A percentile compares a stretch with the other conserved stretches of the same genome.
Conservation (phyloP, 2,329 filamentous ascomycete species). For the Clathrospora elynae region DNA sequence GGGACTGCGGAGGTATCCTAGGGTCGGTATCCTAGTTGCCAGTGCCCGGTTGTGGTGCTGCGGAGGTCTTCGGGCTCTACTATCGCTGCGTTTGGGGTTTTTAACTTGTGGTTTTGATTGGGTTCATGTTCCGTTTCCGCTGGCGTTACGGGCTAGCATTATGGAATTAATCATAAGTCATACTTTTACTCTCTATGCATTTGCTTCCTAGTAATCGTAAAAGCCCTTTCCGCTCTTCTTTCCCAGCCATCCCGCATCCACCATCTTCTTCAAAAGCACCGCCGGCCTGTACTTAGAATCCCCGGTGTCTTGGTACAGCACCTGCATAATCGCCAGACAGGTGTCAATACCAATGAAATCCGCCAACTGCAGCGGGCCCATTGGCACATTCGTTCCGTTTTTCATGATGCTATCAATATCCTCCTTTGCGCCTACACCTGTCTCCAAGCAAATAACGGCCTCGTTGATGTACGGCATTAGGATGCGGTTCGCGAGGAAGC, state of each 20-base stretch:
- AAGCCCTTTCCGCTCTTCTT: slow-evolving; percentile 98
- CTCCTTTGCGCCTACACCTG: slow-evolving; percentile 83
- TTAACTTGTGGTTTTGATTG: too few species aligned
- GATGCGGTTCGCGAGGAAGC: slow-evolving; percentile 95
- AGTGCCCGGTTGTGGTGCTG: too few species aligned
- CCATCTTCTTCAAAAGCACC: slow-evolving; percentile 89
- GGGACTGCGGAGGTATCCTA: too few species aligned
- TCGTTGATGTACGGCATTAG: slow-evolving; percentile 99
- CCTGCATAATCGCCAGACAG: slow-evolving; percentile 95
- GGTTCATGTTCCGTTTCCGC: too few species aligned
- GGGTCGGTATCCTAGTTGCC: too few species aligned
- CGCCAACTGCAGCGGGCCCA: slow-evolving; percentile 91
- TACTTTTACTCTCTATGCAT: not conserved
- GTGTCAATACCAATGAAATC: slow-evolving; percentile 98
- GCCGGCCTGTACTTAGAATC: slow-evolving; percentile 95
- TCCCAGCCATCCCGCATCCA: slow-evolving; percentile 94
- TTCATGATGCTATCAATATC: slow-evolving; percentile 99
- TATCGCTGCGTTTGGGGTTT: too few species aligned
- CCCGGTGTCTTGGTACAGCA: slow-evolving; percentile 86
- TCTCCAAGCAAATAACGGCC: slow-evolving; percentile 94
- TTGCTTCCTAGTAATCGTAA: slow-evolving; percentile 82
- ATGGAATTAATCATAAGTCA: too few species aligned
- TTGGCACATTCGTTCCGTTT: slow-evolving; percentile 97
- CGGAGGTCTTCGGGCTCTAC: too few species aligned
- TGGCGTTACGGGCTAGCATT: too few species aligned